Evolutionary conservation across 441 rosid genomes (phyloP).

Genomic region (Lepidium campestre): DNA sequence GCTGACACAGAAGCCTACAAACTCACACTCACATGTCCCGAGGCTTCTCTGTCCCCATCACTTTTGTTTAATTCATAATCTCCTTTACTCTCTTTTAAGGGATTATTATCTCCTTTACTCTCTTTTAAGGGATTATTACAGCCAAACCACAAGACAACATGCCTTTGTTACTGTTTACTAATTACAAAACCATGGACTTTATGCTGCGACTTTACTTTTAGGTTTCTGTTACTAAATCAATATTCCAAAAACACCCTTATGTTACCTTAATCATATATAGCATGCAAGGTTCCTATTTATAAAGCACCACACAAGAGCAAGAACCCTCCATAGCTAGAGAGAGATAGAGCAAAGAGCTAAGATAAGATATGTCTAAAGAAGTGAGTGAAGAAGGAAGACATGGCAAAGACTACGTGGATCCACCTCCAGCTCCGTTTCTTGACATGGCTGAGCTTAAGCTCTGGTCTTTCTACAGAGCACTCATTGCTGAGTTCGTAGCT

Average conservation of each 20-base stretch:
- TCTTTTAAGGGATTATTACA: no score
- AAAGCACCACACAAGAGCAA: background rate
- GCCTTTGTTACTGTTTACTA: no score
- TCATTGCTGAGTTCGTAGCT: conserved; percentile 79
- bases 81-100: background rate
- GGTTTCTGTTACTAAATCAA: no score
- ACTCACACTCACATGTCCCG: background rate
- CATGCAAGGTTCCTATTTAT: background rate
- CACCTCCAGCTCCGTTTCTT: background rate
- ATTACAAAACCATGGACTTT: no score
- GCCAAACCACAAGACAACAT: background rate
- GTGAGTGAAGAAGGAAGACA: conserved; percentile 37
- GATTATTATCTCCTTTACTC: background rate
- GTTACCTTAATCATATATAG: background rate
- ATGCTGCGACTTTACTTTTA: no score
- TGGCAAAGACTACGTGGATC: conserved; percentile 44
- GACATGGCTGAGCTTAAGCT: conserved; percentile 44
- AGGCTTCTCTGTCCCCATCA: background rate
- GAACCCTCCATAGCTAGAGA: background rate
- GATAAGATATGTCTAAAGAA: conserved; percentile 37
- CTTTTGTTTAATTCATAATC: background rate
- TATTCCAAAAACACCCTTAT: background rate
- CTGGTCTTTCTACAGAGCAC: conserved; percentile 85
- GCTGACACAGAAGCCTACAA: background rate
- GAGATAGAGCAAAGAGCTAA: background rate